These are phyloP conservation scores for Huntiella abstrusa DNA, from an alignment of 2,329 filamentous ascomycete species.

Conservation along the genomic window DNA sequence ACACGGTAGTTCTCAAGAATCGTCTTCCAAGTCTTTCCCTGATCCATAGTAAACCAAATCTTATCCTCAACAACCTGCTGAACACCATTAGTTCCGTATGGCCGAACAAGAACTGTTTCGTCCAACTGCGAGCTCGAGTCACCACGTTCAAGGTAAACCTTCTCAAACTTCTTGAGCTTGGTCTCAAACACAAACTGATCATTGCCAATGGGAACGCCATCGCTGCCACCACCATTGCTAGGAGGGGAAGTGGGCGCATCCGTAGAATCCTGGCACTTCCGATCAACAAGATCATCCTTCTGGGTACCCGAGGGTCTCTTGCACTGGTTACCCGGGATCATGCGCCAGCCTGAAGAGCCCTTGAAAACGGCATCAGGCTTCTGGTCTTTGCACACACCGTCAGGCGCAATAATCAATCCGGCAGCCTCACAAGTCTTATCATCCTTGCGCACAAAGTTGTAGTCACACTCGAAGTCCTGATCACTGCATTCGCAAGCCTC, in stretches of 20 bases:
- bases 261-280: conserved; percentile 45
- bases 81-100: conserved; percentile 19
- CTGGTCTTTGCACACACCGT: conserved; percentile 49
- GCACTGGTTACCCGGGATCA: conserved; percentile 72
- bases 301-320: conserved; percentile 39
- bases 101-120: conserved; percentile 48
- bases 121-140: conserved; percentile 44
- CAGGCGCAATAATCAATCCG: conserved; percentile 44
- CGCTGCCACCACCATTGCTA: conserved; percentile 16
- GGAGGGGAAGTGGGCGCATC: conserved; percentile 24
- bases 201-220: conserved; percentile 37
- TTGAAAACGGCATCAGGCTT: conserved; percentile 54
- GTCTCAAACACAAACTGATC: conserved; percentile 45
- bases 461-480: conserved; percentile 88
- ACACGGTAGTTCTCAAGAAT: conserved; percentile 54
- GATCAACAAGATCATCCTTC: conserved; percentile 55
- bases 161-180: conserved; percentile 30
- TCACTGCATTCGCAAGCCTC: conserved; percentile 66
- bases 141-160: conserved; percentile 62
- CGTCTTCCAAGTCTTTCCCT: conserved; percentile 68
- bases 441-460: conserved; percentile 62
- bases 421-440: conserved; percentile 45
- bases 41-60: conserved; percentile 61
- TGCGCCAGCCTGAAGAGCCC: conserved; percentile 76
- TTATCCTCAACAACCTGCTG: conserved; percentile 26